Percentiles rank a stretch among this genome's conserved stretches.
Evolutionary conservation across 2,329 filamentous ascomycete genomes (phyloP).

Genomic region (Dactylonectria macrodidyma): DNA sequence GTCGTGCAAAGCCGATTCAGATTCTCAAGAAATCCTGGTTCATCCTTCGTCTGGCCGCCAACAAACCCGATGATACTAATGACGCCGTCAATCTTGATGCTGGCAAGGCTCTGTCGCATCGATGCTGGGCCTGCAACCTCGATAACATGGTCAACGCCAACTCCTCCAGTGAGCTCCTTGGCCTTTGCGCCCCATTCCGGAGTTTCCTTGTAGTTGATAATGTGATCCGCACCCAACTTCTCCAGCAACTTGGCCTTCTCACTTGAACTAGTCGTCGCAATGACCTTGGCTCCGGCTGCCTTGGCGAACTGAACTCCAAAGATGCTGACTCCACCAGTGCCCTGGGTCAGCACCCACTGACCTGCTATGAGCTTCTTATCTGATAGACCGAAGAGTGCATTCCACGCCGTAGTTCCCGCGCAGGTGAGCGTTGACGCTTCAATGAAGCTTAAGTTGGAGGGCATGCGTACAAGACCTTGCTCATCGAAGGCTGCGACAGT

Average conservation of each 20-base stretch:
- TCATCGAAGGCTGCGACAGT: slow-evolving; percentile 79
- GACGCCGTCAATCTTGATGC: slow-evolving; percentile 62
- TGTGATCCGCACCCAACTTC: slow-evolving; percentile 64
- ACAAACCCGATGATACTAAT: slow-evolving; percentile 60
- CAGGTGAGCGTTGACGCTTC: slow-evolving; percentile 73
- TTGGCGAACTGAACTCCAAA: slow-evolving; percentile 74
- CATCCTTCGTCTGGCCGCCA: slow-evolving; percentile 44
- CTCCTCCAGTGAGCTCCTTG: slow-evolving; percentile 59
- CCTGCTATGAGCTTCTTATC: slow-evolving; percentile 65
- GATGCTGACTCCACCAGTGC: slow-evolving; percentile 79
- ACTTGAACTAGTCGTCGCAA: slow-evolving; percentile 63
- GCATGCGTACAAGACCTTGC: slow-evolving; percentile 75
- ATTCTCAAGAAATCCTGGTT: slow-evolving; percentile 54
- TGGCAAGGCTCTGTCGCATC: slow-evolving; percentile 61
- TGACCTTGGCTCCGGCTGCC: slow-evolving; percentile 63
- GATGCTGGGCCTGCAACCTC: slow-evolving; percentile 64
- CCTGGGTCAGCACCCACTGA: slow-evolving; percentile 75
- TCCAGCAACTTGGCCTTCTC: slow-evolving; percentile 61
- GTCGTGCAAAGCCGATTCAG: slow-evolving; percentile 56
- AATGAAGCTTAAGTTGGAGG: slow-evolving; percentile 65
- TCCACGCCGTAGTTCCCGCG: slow-evolving; percentile 76
- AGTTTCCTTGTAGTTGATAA: slow-evolving; percentile 65
- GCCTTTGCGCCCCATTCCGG: slow-evolving; percentile 62
- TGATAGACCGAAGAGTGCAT: slow-evolving; percentile 72
- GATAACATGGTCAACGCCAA: slow-evolving; percentile 63